Evolutionary conservation across 495 filamentous ascomycete species (phyloP), one percentile per base, ranked within the genome.

Genomic region (Xylaria palmicola): DNA sequence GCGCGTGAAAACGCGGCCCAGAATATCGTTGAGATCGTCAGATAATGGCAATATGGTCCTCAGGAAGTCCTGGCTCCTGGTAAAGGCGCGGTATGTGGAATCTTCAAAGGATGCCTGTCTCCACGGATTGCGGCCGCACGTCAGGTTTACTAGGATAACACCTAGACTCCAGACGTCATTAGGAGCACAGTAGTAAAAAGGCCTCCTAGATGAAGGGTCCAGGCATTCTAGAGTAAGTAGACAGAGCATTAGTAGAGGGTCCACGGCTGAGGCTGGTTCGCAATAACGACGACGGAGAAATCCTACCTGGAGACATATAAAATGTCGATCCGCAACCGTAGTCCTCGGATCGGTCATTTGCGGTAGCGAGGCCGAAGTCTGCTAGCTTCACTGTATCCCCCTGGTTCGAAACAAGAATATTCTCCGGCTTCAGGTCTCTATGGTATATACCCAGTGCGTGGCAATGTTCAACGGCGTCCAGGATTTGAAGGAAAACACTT

Each of bases 131-230:
- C 95, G 90, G 70, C 94, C 93, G 81, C 94, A 98, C 60, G 92
- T 95, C 58, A 99, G 83, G 74, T 99, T 99, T 60, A 99, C 91
- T 60, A 99, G 81, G 74, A 99, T 95, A 12, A 99, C 93, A 55
- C 94, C 94, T 44, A 99, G 83, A 72, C 91, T 93, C 94, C 94
- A 99, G 66, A 99, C 86, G 75, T 99, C 94, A 80, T 98, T 99
- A 20, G 93, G 90, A 52, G 89, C 91, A 49, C 93, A 95, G 52
- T 85, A 89, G 73, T 99, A 99, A 74, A 84, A 95, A 68, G 88
- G 86, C 60, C 86, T 87, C 72, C 88, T 84, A 41, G 92, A 86
- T 64, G 90, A 87, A 45, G 88, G 80, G 73, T 95, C 90, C 80
- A 98, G 90, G 72, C 95, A 98, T 85, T 98, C 94, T 98, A 76